Conservation (phyloP, 192 early-diverging fungal genomes). For the Umbelopsis ramanniana region DNA sequence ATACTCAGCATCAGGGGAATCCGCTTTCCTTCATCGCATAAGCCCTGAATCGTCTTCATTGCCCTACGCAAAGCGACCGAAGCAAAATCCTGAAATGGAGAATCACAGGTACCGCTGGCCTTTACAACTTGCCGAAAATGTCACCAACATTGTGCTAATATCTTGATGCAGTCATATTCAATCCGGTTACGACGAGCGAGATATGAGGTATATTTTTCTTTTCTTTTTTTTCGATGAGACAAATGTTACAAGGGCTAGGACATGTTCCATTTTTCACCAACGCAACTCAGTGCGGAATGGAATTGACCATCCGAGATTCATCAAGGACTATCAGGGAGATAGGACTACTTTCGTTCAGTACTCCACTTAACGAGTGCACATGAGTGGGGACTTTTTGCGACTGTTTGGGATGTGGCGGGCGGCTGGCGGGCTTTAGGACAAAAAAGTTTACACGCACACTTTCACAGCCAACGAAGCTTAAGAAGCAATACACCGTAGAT, state of each 20-base stretch:
- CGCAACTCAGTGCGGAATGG: too few species aligned
- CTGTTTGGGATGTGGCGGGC: too few species aligned
- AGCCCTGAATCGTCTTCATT: neutral
- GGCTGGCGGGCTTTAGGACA: too few species aligned
- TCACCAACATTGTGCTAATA: constrained; percentile 63
- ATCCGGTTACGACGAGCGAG: constrained; percentile 30
- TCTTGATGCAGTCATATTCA: constrained; percentile 25
- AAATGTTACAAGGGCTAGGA: neutral
- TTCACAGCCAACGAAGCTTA: too few species aligned
- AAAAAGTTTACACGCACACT: too few species aligned
- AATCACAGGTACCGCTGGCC: neutral
- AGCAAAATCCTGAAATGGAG: constrained; percentile 1
- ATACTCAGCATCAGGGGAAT: constrained; percentile 1
- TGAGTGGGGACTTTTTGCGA: too few species aligned
- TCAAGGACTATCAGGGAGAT: too few species aligned
- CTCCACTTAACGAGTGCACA: too few species aligned
- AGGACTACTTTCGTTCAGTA: too few species aligned
- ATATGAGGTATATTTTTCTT: constrained; percentile 21
- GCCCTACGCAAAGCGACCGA: constrained; percentile 12
- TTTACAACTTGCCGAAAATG: neutral
- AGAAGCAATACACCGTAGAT: too few species aligned
- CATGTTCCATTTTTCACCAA: too few species aligned
- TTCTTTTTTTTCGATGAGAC: neutral
- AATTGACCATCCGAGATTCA: too few species aligned
- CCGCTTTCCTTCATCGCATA: neutral